phyloP scores from a whole-genome alignment of 176 grass and related monocot genomes.

The Ensete glaucum region DNA sequence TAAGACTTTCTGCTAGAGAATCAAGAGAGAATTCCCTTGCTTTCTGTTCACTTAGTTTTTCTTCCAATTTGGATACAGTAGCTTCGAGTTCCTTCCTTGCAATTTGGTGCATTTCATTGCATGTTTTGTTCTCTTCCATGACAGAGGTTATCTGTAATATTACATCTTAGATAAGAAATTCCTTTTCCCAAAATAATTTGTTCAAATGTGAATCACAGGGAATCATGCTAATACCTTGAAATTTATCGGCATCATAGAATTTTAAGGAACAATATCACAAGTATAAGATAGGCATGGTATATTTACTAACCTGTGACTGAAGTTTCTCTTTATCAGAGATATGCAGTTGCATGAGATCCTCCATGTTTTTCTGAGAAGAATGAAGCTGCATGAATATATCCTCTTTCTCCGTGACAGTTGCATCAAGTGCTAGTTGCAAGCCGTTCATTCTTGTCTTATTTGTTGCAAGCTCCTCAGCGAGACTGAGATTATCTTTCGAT shows the following conservation, averaged over 20 bases:
- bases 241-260: slow-evolving; percentile 20
- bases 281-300: not conserved
- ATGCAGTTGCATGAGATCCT: slow-evolving; percentile 46
- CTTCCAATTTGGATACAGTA: slow-evolving; percentile 53
- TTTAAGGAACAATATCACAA: not conserved
- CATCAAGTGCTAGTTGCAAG: slow-evolving; percentile 44
- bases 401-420: slow-evolving; percentile 51
- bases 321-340: slow-evolving; percentile 38
- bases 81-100: slow-evolving; percentile 57
- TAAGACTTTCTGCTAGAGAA: slow-evolving; percentile 9
- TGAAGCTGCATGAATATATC: slow-evolving; percentile 32
- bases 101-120: slow-evolving; percentile 45
- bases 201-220: slow-evolving; percentile 22
- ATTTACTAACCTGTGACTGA: slow-evolving; percentile 61
- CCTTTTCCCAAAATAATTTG: slow-evolving; percentile 43
- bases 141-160: slow-evolving; percentile 41
- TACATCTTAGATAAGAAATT: slow-evolving; percentile 1
- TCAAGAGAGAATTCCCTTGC: not conserved
- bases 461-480: slow-evolving; percentile 41
- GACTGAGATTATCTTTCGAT: slow-evolving; percentile 34
- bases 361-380: slow-evolving; percentile 13
- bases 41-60: slow-evolving; percentile 41
- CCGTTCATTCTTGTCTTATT: slow-evolving; percentile 56
- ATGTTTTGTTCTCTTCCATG: slow-evolving; percentile 51
- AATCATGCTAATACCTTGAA: slow-evolving; percentile 27